Base-by-base conservation (phyloP, 805 yeast genomes). In the Blastobotrys chiropterorum region DNA sequence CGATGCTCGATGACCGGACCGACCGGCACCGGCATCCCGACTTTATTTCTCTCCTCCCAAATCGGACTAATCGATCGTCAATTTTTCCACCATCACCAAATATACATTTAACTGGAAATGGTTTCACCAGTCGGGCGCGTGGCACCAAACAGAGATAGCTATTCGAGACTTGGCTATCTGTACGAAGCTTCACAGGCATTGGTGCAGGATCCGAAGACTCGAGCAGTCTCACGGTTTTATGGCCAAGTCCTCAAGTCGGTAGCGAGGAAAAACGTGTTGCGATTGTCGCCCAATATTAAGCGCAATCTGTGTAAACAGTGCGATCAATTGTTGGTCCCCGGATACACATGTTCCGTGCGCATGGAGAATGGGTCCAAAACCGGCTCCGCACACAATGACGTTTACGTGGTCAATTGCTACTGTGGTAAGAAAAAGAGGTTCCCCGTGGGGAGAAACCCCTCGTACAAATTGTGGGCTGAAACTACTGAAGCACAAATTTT, bases 271-370 rank as follows among this genome's bases (percentile, higher is more conserved):
- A 77, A 82, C 1, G 90, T 86, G 15, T 63, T 83, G 17, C 78
- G 83, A 55, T 63, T 85, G 26, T 76, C 85, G 46, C 62, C 59
- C 0, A 56, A 56, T 3, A 60, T 88, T 8, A 89, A 89, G 65
- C 72, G 95, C 57, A 72, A 77, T 0, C 62, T 83, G 14, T 89
- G 96, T 67, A 87, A 86, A 59, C 69, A 68, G 38, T 89, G 96
- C 65, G 67, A 76, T 44, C 64, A 80, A 6, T 54, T 77, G 7
- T 68, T 77, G 54, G 60, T 79, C 0, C 80, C 84, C 0, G 84
- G 82, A 0, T 48, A 71, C 15, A 73, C 75, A 16, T 60, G 76
- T 47, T 46, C 63, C 0, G 57, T 72, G 2, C 63, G 69, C 17
- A 51, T 83, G 1, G 72, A 67, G 34, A 80, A 82, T 59, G 48